Evolutionary conservation across 305 asterid species (phyloP).

Genomic region (Rubia balearica): DNA sequence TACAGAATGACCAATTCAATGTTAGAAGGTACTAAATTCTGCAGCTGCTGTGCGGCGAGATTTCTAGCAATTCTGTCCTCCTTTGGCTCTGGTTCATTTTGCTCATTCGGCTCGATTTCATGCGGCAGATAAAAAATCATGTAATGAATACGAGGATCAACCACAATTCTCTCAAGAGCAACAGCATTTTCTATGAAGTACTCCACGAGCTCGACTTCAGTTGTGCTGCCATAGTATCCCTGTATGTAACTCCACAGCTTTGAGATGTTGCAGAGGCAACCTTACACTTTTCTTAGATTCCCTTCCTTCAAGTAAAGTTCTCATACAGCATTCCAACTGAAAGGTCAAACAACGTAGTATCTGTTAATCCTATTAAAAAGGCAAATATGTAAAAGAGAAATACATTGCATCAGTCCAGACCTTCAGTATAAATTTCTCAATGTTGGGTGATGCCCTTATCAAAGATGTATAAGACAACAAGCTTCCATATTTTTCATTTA

Average conservation of each 20-base stretch:
- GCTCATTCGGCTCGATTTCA: too few species aligned
- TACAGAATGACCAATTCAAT: neutral
- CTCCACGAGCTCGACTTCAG: slow-evolving; percentile 1
- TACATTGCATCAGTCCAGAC: neutral
- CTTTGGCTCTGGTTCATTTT: neutral
- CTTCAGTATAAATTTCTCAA: neutral
- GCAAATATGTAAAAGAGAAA: neutral
- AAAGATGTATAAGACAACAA: neutral
- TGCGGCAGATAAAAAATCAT: neutral
- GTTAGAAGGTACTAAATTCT: neutral
- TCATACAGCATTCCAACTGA: neutral
- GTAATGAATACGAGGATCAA: neutral
- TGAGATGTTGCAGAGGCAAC: neutral
- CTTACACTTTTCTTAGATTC: neutral
- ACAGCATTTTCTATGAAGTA: neutral
- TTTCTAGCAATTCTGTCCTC: neutral
- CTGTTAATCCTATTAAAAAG: neutral
- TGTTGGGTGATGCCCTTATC: slow-evolving; percentile 4
- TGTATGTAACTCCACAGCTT: neutral
- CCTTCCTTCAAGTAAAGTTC: neutral
- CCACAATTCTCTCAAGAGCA: neutral
- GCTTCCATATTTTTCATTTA: neutral
- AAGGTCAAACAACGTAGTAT: neutral
- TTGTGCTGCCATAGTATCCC: neutral
- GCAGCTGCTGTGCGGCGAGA: neutral